Percentiles rank a stretch among this genome's conserved stretches.
phyloP scores from a whole-genome alignment of 441 rosid genomes.

The Manihot esculenta region DNA sequence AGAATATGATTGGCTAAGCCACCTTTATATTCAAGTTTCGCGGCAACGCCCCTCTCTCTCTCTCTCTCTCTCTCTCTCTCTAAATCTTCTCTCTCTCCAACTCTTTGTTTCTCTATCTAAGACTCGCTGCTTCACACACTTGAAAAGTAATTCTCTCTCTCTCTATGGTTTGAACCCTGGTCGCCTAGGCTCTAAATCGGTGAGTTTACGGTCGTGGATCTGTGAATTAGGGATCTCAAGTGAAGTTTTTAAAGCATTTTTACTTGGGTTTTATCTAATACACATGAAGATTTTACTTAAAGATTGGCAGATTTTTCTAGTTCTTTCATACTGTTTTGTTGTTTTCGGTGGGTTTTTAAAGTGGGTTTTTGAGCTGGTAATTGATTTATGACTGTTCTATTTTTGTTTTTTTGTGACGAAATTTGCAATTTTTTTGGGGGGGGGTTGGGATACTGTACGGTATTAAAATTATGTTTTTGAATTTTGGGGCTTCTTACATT shows the following conservation, averaged over 20 bases:
- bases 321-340: not conserved
- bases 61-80: conserved; percentile 28
- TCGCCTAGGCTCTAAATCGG: conserved; percentile 34
- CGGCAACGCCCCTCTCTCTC: conserved; percentile 63
- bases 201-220: conserved; percentile 43
- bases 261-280: conserved; percentile 1
- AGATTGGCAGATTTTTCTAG: not conserved
- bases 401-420: conserved; percentile 4
- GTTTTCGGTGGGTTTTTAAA: not conserved
- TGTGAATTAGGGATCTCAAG: conserved; percentile 50
- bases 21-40: conserved; percentile 94
- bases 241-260: not conserved
- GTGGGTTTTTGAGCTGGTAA: conserved; percentile 2
- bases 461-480: not conserved
- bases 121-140: not conserved
- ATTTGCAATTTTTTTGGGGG: conserved; percentile 1
- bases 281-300: not conserved
- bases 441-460: conserved; percentile 2
- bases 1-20: conserved; percentile 39
- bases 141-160: not conserved
- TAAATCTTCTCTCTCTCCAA: conserved; percentile 14
- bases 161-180: conserved; percentile 27
- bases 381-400: not conserved
- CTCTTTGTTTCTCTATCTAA: conserved; percentile 22
- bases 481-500: not conserved